Evolutionary conservation across 2,329 filamentous ascomycete species (phyloP), one percentile per base, ranked within the genome.

Genomic region (Tolypocladium ovalisporum): DNA sequence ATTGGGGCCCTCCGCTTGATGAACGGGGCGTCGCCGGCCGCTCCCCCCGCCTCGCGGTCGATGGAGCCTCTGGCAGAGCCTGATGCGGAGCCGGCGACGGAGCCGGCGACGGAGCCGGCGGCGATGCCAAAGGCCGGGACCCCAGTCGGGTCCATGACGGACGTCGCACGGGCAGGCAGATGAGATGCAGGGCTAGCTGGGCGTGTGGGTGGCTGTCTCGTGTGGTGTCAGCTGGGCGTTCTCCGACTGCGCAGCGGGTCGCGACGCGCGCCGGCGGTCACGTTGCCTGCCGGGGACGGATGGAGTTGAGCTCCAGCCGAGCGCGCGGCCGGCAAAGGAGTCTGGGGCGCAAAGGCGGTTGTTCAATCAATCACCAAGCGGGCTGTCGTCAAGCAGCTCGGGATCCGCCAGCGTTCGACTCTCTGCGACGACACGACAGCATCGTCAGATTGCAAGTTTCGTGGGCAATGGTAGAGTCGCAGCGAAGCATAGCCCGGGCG

Each of bases 1-100:
- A 81, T 79, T 32, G 77, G 72, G 42, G 78, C 76, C 66, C 76
- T 73, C 54, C 78, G 75, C 66, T 78, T 80, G 64, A 79, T 74
- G 51, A 58, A 60, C 6, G 65, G 52, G 49, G 54, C 58, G 39
- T 51, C 56, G 54, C 35, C 57, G 34, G 57, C 37, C 52, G 58
- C 54, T 51, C 56, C 55, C 34, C 57, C 37, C 54, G 56, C 57
- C 24, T 22, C 56, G 42, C 34, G 19, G 52, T 27, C 42, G 36
- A 59, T 36, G 27, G 57, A 44, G 56, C 54, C 55, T 40, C 49
- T 32, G 15, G 47, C 53, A 8, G 56, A 58, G 37, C 35, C 56
- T 24, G 56, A n/a, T n/a, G 56, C 51, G 19, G 56, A 54, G 19
- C 24, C 19, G 40, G 51, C 40, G 24, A 42, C 32, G 1, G 51